Base-by-base conservation (phyloP, 257 asterid genomes). In the Marsdenia floribunda region DNA sequence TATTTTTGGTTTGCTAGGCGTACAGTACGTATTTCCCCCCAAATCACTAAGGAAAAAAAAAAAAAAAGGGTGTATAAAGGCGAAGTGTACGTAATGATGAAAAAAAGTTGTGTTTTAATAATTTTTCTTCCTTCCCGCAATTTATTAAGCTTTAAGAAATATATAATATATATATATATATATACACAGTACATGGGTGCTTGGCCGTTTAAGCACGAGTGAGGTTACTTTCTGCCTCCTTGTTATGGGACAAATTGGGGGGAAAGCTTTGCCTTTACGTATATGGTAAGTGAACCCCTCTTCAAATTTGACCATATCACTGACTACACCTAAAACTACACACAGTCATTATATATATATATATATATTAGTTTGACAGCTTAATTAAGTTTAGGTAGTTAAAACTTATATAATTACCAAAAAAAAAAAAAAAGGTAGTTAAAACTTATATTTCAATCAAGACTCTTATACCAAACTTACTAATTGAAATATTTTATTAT, bases 201-300 rank as follows among this genome's bases (percentile, higher is more conserved):
- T 79, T 72, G 90, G 88, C 78, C 93, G 93, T 86, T 84, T 81
- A 87, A 87, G 97, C 91, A 89, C 85, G 83, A 79, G 84, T 77
- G 77, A 77, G 87, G 77, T 89, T 89, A 92, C 96, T 82, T 89
- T 88, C 77, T 91, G 92, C 91, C 92, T 81, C 85, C 88, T 75
- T 18, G 81, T 73, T 40, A 46, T 55, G 87, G 82, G 92, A 89
- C 97, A 89, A 80, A 65, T 73, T 73, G 70, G 75, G 66, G 66
- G 49, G 10, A 44, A 11, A 52, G 76, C 73, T 79, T 53, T 46
- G 76, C 81, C 93, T 89, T 89, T 91, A 85, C 92, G 93, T 89
- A 82, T 80, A 70, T 86, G 85, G 82, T 82, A 87, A 87, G 93
- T 83, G 80, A 85, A 71, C 71, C 63, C 11, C n/a, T 55, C 38